Percentiles rank a stretch among this genome's conserved stretches.
These are phyloP conservation scores for Ziziphus jujuba DNA, from an alignment of 306 rosid species.

Conservation along the genomic window DNA sequence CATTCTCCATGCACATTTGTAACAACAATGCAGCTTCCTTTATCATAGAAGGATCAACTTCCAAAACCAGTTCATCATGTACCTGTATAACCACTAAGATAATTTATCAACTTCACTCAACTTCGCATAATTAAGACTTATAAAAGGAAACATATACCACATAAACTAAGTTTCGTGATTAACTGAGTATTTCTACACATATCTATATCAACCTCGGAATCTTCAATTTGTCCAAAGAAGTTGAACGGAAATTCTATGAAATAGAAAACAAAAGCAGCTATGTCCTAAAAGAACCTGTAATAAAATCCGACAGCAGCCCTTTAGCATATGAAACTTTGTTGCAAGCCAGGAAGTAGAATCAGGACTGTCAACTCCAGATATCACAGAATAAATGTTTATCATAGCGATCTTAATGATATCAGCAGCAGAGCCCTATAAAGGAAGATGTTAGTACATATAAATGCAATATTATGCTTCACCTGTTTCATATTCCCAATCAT, in stretches of 20 bases:
- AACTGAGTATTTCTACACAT: neutral
- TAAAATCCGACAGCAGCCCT: constrained; percentile 70
- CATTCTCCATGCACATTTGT: constrained; percentile 86
- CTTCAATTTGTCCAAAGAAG: constrained; percentile 11
- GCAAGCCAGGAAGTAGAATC: constrained; percentile 45
- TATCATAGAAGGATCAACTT: constrained; percentile 73
- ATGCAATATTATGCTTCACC: neutral
- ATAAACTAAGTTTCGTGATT: neutral
- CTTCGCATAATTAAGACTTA: constrained; percentile 1
- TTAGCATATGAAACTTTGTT: constrained; percentile 45
- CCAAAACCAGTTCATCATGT: constrained; percentile 91
- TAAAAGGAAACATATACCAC: neutral
- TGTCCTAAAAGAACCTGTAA: constrained; percentile 59
- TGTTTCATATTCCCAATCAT: neutral
- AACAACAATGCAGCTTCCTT: constrained; percentile 78
- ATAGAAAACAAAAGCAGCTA: neutral
- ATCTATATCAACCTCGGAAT: neutral
- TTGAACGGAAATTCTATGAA: neutral
- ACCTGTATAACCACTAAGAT: constrained; percentile 51
- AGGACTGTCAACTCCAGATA: constrained; percentile 37
- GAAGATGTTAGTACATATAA: constrained; percentile 24
- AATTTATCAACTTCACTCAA: neutral
- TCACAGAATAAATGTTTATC: constrained; percentile 66
- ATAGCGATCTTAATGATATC: constrained; percentile 91
- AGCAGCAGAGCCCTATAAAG: constrained; percentile 89